phyloP scores from a whole-genome alignment of 345 rosid species.

The Syzygium grande region DNA sequence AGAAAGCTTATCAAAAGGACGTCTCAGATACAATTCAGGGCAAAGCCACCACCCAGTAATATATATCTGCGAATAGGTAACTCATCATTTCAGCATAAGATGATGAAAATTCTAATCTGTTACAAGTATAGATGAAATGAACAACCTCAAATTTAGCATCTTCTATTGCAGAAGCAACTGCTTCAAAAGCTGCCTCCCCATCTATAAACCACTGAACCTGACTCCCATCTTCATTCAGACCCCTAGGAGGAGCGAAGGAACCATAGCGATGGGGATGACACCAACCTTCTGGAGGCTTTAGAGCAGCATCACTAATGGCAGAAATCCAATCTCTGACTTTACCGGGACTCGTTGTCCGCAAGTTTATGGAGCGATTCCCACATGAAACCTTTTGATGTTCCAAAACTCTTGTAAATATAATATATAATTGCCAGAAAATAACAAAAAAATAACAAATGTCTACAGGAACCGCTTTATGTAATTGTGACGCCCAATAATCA shows the following conservation, averaged over 20 bases:
- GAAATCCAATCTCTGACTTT: conserved; percentile 74
- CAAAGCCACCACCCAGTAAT: conserved; percentile 99
- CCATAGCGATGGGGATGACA: conserved; percentile 73
- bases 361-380: conserved; percentile 47
- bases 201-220: conserved; percentile 91
- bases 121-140: background rate
- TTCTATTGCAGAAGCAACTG: conserved; percentile 76
- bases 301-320: conserved; percentile 54
- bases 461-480: background rate
- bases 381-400: conserved; percentile 39
- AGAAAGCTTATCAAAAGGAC: conserved; percentile 63
- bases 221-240: conserved; percentile 74
- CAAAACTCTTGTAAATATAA: conserved; percentile 1
- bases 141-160: conserved; percentile 79
- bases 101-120: background rate
- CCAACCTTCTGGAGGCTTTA: conserved; percentile 48
- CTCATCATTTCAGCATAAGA: background rate
- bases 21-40: conserved; percentile 83
- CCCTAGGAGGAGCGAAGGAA: conserved; percentile 83
- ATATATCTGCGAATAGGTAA: conserved; percentile 47
- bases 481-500: background rate
- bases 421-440: background rate
- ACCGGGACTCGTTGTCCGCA: conserved; percentile 49
- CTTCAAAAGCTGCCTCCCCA: conserved; percentile 89
- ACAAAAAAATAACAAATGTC: background rate